These are phyloP conservation scores for Pugionium cornutum DNA, from an alignment of 345 rosid species.

Conservation along the genomic window DNA sequence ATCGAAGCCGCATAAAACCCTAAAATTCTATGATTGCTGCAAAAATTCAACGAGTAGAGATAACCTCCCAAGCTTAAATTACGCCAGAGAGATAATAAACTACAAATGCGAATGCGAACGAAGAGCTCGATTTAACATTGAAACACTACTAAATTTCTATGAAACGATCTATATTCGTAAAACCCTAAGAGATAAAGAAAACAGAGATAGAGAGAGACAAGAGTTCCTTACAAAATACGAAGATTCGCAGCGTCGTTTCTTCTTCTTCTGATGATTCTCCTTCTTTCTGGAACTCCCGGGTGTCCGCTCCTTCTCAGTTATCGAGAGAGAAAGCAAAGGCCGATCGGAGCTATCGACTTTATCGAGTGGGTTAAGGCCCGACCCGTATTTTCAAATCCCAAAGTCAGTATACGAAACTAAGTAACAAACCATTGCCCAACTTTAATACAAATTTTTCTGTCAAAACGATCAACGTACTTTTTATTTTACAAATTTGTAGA, in stretches of 20 bases:
- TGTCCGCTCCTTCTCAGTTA: conserved; percentile 22
- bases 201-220: conserved; percentile 1
- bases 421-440: conserved; percentile 8
- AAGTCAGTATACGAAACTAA: not conserved
- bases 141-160: not conserved
- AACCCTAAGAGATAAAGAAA: not conserved
- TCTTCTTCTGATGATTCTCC: conserved; percentile 6
- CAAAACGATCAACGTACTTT: not conserved
- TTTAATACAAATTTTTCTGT: not conserved
- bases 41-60: not conserved
- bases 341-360: conserved; percentile 21
- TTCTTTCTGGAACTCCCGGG: conserved; percentile 12
- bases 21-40: conserved; percentile 12
- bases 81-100: not conserved
- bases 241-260: not conserved
- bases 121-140: not conserved
- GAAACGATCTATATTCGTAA: conserved; percentile 9
- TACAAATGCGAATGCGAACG: not conserved
- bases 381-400: conserved; percentile 32
- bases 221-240: conserved; percentile 16
- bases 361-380: conserved; percentile 20
- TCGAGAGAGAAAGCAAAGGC: not conserved
- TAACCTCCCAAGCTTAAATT: not conserved
- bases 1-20: conserved; percentile 27
- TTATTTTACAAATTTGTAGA: not conserved